phyloP scores from a whole-genome alignment of 441 rosid genomes.

The Bruguiera hainesii region DNA sequence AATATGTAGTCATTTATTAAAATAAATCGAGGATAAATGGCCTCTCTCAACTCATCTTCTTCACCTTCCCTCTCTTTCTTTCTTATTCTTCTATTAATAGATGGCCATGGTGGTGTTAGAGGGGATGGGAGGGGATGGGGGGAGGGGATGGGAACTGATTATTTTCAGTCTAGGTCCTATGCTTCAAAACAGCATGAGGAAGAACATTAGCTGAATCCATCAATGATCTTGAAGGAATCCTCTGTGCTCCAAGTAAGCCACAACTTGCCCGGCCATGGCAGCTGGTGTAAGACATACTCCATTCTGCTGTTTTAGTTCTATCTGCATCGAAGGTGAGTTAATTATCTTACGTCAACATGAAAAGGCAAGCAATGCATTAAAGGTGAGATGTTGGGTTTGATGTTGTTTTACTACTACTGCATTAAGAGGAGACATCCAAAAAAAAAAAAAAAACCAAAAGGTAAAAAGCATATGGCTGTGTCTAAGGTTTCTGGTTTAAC shows the following conservation, averaged over 20 bases:
- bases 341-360: neutral
- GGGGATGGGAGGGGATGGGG: neutral
- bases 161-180: neutral
- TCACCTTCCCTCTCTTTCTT: no score
- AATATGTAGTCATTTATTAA: no score
- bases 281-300: slow-evolving; percentile 63
- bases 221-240: slow-evolving; percentile 53
- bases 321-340: slow-evolving; percentile 33
- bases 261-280: slow-evolving; percentile 68
- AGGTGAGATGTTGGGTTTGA: neutral
- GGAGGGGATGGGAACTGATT: neutral
- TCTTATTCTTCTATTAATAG: no score
- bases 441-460: no score
- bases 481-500: neutral
- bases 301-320: slow-evolving; percentile 56
- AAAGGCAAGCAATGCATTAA: neutral
- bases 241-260: slow-evolving; percentile 60
- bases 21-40: no score
- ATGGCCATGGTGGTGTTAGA: neutral
- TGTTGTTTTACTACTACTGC: neutral
- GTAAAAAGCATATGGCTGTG: no score
- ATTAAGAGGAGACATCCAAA: neutral
- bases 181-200: no score
- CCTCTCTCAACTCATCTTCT: no score
- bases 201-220: slow-evolving; percentile 4